Percentiles rank a stretch among this genome's conserved stretches.
Evolutionary conservation across 441 rosid genomes (phyloP).

Genomic region (Breynia disticha): DNA sequence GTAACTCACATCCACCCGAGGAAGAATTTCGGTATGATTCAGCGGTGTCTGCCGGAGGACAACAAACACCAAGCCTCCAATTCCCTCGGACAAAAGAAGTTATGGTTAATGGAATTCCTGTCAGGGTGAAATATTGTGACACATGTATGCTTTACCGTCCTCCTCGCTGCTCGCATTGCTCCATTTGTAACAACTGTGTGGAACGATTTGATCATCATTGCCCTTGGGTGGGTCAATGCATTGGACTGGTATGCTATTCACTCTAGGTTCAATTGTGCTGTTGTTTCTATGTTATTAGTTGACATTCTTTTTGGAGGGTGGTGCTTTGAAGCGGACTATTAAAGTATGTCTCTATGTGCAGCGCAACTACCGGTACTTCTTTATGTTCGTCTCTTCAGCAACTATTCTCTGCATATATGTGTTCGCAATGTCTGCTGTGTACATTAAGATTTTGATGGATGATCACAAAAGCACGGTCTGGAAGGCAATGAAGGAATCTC

Average conservation of each 20-base stretch:
- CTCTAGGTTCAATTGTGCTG: neutral
- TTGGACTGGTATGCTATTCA: conserved; percentile 62
- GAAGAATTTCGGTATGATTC: conserved; percentile 65
- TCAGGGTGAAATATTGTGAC: conserved; percentile 78
- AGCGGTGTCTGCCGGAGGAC: conserved; percentile 54
- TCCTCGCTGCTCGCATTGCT: conserved; percentile 92
- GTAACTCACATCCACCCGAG: conserved; percentile 83
- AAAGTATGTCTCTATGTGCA: conserved; percentile 28
- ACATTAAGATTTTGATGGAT: conserved; percentile 81
- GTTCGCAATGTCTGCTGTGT: conserved; percentile 69
- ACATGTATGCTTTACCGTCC: conserved; percentile 93
- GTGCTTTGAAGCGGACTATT: neutral
- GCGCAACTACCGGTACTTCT: conserved; percentile 97
- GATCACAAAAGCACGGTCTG: conserved; percentile 56
- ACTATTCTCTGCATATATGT: conserved; percentile 85
- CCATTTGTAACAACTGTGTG: conserved; percentile 86
- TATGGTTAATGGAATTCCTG: conserved; percentile 53
- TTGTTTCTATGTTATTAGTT: neutral
- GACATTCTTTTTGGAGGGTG: neutral
- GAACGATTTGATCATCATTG: conserved; percentile 93
- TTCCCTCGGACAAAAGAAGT: conserved; percentile 80
- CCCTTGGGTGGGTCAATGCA: conserved; percentile 96
- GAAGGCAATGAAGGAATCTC: conserved; percentile 88
- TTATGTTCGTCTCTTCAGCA: conserved; percentile 85
- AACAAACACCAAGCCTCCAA: conserved; percentile 70